phyloP scores from a whole-genome alignment of 495 filamentous ascomycete species.

The Penicillium cataractarum region DNA sequence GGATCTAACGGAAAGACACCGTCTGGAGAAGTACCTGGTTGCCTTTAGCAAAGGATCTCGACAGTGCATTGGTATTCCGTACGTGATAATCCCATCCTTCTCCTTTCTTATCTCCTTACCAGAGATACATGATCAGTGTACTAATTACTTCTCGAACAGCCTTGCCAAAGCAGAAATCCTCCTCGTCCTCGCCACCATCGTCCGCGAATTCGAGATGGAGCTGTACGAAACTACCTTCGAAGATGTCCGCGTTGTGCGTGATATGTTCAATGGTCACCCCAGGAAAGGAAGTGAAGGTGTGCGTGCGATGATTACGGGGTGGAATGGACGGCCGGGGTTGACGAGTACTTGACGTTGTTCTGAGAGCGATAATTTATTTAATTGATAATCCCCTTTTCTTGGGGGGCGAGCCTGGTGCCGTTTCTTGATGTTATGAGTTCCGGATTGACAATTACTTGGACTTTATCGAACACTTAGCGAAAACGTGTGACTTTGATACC shows the following conservation, averaged over 20 bases:
- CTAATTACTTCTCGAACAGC: slow-evolving; percentile 17
- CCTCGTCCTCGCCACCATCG: slow-evolving; percentile 30
- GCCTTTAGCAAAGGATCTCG: slow-evolving; percentile 53
- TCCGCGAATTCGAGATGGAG: slow-evolving; percentile 38
- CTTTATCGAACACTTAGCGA: neutral
- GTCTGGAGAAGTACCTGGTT: slow-evolving; percentile 50
- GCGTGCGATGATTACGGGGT: slow-evolving; percentile 13
- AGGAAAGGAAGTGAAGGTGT: slow-evolving; percentile 17
- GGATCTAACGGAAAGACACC: slow-evolving; percentile 30
- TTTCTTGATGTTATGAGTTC: neutral
- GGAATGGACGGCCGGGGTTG: neutral
- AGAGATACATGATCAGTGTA: neutral
- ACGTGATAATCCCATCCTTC: slow-evolving; percentile 2
- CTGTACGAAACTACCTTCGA: slow-evolving; percentile 41
- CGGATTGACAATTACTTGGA: neutral
- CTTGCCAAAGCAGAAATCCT: slow-evolving; percentile 43
- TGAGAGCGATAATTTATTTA: neutral
- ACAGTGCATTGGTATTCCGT: slow-evolving; percentile 55
- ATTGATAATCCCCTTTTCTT: neutral
- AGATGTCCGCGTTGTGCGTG: slow-evolving; percentile 30
- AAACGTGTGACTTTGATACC: neutral
- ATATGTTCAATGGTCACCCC: slow-evolving; percentile 27
- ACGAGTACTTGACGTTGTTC: neutral
- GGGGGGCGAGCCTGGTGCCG: neutral
- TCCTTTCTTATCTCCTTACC: too few species aligned